Conservation (phyloP, 2,329 filamentous ascomycete genomes). For the Epichloe gansuensis region DNA sequence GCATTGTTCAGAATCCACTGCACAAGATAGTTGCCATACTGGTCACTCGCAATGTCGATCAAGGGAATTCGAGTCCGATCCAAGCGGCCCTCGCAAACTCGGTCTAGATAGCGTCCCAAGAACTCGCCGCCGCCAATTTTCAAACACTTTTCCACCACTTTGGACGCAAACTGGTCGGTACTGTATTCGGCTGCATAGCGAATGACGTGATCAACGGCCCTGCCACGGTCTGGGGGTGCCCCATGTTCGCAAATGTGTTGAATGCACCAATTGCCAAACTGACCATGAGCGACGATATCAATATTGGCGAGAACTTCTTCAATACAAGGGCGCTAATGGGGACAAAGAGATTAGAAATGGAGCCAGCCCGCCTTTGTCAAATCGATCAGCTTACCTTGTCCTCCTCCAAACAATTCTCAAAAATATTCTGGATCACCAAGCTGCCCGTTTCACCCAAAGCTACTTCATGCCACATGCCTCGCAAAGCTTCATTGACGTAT, state of each 20-base stretch:
- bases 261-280: slow-evolving; percentile 99
- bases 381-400: slow-evolving; percentile 58
- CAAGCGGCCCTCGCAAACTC: slow-evolving; percentile 79
- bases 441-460: slow-evolving; percentile 95
- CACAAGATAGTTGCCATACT: slow-evolving; percentile 96
- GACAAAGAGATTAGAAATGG: background rate
- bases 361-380: background rate
- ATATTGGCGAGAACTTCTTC: slow-evolving; percentile 93
- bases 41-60: slow-evolving; percentile 96
- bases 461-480: slow-evolving; percentile 98
- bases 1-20: slow-evolving; percentile 94
- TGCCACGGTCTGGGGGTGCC: slow-evolving; percentile 75
- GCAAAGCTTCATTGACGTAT: slow-evolving; percentile 88
- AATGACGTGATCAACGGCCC: slow-evolving; percentile 91
- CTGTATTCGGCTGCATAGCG: slow-evolving; percentile 91
- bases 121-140: slow-evolving; percentile 92
- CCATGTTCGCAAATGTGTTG: slow-evolving; percentile 98
- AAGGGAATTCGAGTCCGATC: slow-evolving; percentile 92
- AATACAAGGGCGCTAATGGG: slow-evolving; percentile 79
- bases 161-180: slow-evolving; percentile 97
- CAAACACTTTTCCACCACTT: slow-evolving; percentile 97
- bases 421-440: slow-evolving; percentile 97
- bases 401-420: slow-evolving; percentile 96
- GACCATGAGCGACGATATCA: slow-evolving; percentile 89
- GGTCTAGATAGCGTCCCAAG: slow-evolving; percentile 79